A percentile compares a stretch with the other conserved stretches of the same genome.
Evolutionary conservation across 345 rosid genomes (phyloP).

Genomic region (Eucalyptus melliodora): DNA sequence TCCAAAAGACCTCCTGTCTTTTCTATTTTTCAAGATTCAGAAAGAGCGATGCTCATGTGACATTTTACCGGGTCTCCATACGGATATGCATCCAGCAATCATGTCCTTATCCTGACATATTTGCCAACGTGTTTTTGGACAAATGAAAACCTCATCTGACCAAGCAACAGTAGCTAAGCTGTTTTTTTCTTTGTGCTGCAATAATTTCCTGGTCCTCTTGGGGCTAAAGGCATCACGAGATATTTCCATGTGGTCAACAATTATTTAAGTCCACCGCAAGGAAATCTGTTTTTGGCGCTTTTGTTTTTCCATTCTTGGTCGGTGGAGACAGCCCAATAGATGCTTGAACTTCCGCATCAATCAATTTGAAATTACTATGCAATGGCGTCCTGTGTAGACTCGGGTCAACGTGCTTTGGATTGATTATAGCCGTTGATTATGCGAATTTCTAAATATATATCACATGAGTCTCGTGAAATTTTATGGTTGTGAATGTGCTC

Average conservation of each 20-base stretch:
- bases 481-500: accelerated
- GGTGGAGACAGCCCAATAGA: not conserved
- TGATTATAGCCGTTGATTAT: not conserved
- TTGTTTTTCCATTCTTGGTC: not conserved
- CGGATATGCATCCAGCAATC: not conserved
- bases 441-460: not conserved
- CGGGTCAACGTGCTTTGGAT: not conserved
- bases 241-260: not conserved
- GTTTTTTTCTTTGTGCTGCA: not conserved
- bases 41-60: not conserved
- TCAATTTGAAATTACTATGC: not conserved
- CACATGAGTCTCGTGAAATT: no score
- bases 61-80: not conserved
- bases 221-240: not conserved
- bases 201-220: not conserved
- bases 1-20: not conserved
- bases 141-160: not conserved
- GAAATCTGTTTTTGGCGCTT: not conserved
- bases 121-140: not conserved
- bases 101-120: not conserved
- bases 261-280: not conserved
- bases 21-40: not conserved
- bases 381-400: not conserved
- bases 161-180: not conserved
- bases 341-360: not conserved